These are phyloP conservation scores for Beauveria caledonica DNA, from an alignment of 2,329 filamentous ascomycete genomes.

Conservation along the genomic window DNA sequence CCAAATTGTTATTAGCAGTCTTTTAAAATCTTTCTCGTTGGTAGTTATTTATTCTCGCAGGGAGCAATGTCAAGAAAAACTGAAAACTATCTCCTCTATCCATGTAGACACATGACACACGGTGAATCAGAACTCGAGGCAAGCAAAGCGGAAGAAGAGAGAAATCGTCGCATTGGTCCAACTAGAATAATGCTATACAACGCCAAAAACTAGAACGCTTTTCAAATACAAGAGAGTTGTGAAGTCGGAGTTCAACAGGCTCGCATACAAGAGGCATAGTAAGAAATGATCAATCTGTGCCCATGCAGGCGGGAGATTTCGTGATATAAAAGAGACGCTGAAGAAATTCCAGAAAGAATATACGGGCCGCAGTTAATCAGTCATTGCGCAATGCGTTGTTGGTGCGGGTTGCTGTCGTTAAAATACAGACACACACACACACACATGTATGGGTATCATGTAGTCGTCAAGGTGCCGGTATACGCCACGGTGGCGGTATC, in stretches of 20 bases:
- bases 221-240: too few relatives aligned
- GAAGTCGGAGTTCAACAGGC: too few relatives aligned
- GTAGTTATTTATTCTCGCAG: slow-evolving; percentile 13
- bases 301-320: too few relatives aligned
- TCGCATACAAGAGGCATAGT: too few relatives aligned
- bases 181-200: background rate
- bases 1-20: slow-evolving; percentile 8
- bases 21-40: background rate
- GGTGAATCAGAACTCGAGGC: background rate
- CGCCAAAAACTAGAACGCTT: too few relatives aligned
- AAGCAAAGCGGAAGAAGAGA: background rate
- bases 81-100: background rate
- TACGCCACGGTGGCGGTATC: background rate
- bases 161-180: background rate
- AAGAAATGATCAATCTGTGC: too few relatives aligned
- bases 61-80: background rate
- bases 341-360: too few relatives aligned
- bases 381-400: too few relatives aligned
- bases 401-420: too few relatives aligned
- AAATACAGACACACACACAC: background rate
- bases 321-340: too few relatives aligned
- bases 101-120: background rate
- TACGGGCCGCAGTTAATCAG: too few relatives aligned
- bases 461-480: background rate
- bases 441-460: background rate